Conservation (phyloP, 805 yeast genomes). For the Yamadazyma sp. region DNA sequence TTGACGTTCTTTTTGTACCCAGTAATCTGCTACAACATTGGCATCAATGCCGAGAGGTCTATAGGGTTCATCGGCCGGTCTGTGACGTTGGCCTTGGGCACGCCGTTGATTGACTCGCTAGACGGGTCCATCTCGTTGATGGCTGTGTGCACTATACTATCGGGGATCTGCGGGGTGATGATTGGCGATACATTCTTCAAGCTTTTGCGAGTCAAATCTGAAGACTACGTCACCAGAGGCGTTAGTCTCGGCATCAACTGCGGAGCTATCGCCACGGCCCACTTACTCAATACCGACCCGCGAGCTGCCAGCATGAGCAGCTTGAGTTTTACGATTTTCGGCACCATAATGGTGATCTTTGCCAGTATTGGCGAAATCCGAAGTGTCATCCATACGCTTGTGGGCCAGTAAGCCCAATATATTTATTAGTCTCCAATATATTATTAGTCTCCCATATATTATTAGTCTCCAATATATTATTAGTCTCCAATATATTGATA, state of each 20-base stretch:
- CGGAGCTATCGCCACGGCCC: slow-evolving; percentile 83
- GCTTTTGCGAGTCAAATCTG: slow-evolving; percentile 51
- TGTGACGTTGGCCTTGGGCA: slow-evolving; percentile 76
- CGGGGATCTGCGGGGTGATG: slow-evolving; percentile 75
- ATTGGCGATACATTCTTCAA: slow-evolving; percentile 55
- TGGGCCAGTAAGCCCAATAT: slow-evolving; percentile 8
- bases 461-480: slow-evolving; percentile 2
- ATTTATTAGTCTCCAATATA: slow-evolving; percentile 1
- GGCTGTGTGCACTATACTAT: slow-evolving; percentile 75
- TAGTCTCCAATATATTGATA: not conserved
- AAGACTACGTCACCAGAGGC: slow-evolving; percentile 75
- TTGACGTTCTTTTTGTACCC: slow-evolving; percentile 71
- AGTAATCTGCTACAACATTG: slow-evolving; percentile 60
- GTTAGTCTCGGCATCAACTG: slow-evolving; percentile 75
- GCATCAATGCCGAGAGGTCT: slow-evolving; percentile 58
- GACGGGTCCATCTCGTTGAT: slow-evolving; percentile 70
- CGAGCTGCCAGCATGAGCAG: slow-evolving; percentile 80
- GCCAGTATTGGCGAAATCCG: slow-evolving; percentile 52
- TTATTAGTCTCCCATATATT: not conserved
- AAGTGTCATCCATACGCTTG: slow-evolving; percentile 18
- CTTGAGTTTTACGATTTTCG: slow-evolving; percentile 68
- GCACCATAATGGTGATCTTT: slow-evolving; percentile 69
- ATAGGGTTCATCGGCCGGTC: slow-evolving; percentile 79
- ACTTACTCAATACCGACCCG: slow-evolving; percentile 65
- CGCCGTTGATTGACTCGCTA: slow-evolving; percentile 66